These are phyloP conservation scores for Zymoseptoria ardabiliae DNA, from an alignment of 2,329 filamentous ascomycete genomes.

Conservation along the genomic window DNA sequence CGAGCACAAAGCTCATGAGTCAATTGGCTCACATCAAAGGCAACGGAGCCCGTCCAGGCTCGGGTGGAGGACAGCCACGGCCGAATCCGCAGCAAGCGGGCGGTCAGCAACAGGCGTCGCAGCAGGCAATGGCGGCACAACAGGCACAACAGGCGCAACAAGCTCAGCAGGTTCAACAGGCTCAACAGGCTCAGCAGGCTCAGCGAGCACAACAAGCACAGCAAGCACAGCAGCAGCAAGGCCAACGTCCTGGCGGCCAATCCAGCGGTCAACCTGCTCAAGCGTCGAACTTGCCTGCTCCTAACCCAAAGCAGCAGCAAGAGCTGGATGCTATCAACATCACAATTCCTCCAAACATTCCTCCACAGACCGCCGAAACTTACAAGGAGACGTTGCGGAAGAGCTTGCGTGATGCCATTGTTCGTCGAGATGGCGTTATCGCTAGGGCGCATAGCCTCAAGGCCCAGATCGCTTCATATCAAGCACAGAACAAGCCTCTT, in stretches of 20 bases:
- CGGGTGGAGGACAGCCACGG: constrained; percentile 13
- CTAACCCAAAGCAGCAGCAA: constrained; percentile 5
- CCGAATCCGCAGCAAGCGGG: constrained; percentile 9
- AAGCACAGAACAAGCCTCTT: constrained; percentile 6
- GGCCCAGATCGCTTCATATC: constrained; percentile 4
- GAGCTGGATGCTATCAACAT: constrained; percentile 14
- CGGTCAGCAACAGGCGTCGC: constrained; percentile 8
- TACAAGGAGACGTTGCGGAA: constrained; percentile 7
- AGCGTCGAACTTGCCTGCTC: constrained; percentile 8
- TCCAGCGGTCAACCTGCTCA: constrained; percentile 9
- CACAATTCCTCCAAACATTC: constrained; percentile 8
- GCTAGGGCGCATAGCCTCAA: constrained; percentile 7
- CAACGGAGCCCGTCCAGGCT: constrained; percentile 10
- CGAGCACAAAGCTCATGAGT: constrained; percentile 39
- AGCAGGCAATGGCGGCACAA: constrained; percentile 10
- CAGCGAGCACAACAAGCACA: constrained; percentile 4
- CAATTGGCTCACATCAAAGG: constrained; percentile 7
- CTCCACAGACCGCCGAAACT: constrained; percentile 7
- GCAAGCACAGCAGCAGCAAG: constrained; percentile 5
- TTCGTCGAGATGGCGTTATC: constrained; percentile 10
- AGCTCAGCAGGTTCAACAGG: constrained; percentile 1
- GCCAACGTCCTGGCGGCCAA: constrained; percentile 1
- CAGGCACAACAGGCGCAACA: constrained; percentile 14
- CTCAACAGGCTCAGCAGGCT: constrained; percentile 3
- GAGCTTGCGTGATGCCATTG: constrained; percentile 6